Evolutionary conservation across 148 eudicot genomes (phyloP).

Genomic region (Spergularia bocconei): DNA sequence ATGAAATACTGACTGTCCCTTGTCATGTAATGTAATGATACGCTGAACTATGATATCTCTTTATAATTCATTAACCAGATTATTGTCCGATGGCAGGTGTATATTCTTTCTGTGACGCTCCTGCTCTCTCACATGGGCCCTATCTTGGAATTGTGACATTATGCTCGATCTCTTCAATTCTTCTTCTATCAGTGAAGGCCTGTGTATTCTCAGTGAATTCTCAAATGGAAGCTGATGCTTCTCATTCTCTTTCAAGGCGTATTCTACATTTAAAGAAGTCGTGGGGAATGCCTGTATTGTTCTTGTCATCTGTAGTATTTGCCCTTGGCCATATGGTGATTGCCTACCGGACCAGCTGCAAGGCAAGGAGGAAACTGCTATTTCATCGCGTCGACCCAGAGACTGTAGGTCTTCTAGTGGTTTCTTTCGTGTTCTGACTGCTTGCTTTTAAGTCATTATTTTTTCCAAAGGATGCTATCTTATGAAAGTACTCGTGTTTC

Average conservation of each 20-base stretch:
- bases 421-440: neutral
- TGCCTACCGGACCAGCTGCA: constrained; percentile 90
- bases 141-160: constrained; percentile 83
- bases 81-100: constrained; percentile 52
- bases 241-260: constrained; percentile 60
- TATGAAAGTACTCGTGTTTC: neutral
- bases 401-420: constrained; percentile 51
- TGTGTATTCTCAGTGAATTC: constrained; percentile 83
- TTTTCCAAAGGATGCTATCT: neutral
- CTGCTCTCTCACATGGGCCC: constrained; percentile 88
- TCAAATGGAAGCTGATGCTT: constrained; percentile 78
- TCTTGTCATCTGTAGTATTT: constrained; percentile 90
- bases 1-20: too few species aligned
- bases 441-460: neutral
- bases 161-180: constrained; percentile 66
- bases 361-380: constrained; percentile 78
- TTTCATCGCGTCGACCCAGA: constrained; percentile 90
- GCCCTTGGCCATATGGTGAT: constrained; percentile 94
- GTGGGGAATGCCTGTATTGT: constrained; percentile 99
- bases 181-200: constrained; percentile 82
- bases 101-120: constrained; percentile 75
- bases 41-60: neutral
- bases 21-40: too few species aligned
- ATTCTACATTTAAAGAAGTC: constrained; percentile 86
- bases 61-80: neutral